Conservation (phyloP, 2,329 filamentous ascomycete species). For the Scytalidium lignicola region DNA sequence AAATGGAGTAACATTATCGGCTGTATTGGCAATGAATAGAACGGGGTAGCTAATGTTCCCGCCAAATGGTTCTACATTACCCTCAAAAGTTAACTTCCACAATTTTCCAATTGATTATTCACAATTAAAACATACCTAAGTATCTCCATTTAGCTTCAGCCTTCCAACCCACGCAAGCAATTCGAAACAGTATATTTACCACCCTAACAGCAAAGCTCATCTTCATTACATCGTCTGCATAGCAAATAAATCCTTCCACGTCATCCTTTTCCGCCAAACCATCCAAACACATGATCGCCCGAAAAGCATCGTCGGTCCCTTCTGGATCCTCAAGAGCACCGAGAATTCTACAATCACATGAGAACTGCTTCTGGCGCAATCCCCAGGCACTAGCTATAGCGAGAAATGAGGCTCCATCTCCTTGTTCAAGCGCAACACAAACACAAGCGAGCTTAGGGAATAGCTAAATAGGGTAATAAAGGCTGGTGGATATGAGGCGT, state of each 20-base stretch:
- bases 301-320: conserved; percentile 16
- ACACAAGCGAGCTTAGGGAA: conserved; percentile 24
- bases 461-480: conserved; percentile 24
- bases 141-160: conserved; percentile 26
- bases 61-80: conserved; percentile 24
- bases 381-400: conserved; percentile 15
- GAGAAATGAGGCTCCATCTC: conserved; percentile 38
- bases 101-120: background rate
- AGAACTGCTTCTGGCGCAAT: conserved; percentile 28
- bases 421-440: conserved; percentile 23
- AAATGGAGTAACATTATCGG: conserved; percentile 31
- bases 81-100: background rate
- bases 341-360: conserved; percentile 13
- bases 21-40: conserved; percentile 32
- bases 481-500: conserved; percentile 17
- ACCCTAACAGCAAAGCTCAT: conserved; percentile 40
- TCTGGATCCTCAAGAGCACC: conserved; percentile 6
- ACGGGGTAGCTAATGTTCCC: conserved; percentile 30
- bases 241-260: conserved; percentile 19
- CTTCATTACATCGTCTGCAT: conserved; percentile 15
- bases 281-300: conserved; percentile 25
- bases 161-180: conserved; percentile 29
- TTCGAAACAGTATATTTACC: conserved; percentile 33
- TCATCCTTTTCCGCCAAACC: conserved; percentile 13
- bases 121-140: conserved; percentile 10